Evolutionary conservation across 306 rosid genomes (phyloP).

Genomic region (Prunus mira): DNA sequence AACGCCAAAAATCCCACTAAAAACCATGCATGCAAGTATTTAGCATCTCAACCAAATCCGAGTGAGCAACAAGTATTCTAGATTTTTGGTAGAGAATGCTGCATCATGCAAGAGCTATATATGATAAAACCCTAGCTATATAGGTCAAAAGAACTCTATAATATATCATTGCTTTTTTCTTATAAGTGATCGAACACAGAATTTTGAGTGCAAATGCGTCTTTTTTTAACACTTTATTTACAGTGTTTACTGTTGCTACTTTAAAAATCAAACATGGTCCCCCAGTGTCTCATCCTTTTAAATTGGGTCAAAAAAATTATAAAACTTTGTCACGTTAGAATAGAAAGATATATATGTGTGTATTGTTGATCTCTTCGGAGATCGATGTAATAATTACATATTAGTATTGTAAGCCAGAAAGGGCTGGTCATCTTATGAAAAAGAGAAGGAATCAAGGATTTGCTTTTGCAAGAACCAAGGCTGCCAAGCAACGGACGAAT

Average conservation of each 20-base stretch:
- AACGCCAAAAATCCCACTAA: constrained; percentile 68
- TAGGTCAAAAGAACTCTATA: constrained; percentile 27
- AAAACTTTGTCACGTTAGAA: background rate
- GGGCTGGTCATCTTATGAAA: constrained; percentile 21
- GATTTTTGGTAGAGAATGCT: constrained; percentile 32
- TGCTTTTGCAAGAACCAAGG: constrained; percentile 63
- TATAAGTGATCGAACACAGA: background rate
- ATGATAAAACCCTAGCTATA: constrained; percentile 4
- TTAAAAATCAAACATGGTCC: background rate
- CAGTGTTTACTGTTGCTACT: background rate
- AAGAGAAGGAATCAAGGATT: constrained; percentile 37
- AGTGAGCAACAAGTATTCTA: constrained; percentile 35
- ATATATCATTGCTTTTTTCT: background rate
- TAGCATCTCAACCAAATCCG: constrained; percentile 44
- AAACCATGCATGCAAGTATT: constrained; percentile 54
- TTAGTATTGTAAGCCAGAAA: constrained; percentile 25
- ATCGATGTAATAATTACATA: constrained; percentile 25
- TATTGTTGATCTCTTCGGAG: constrained; percentile 7
- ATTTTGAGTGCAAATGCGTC: background rate
- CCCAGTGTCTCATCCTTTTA: constrained; percentile 10
- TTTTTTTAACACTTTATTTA: constrained; percentile 25
- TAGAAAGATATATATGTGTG: background rate
- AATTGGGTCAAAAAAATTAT: background rate
- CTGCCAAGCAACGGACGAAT: constrained; percentile 47
- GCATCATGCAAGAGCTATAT: constrained; percentile 18